Evolutionary conservation across 306 rosid genomes (phyloP).

Genomic region (Prunus davidiana): DNA sequence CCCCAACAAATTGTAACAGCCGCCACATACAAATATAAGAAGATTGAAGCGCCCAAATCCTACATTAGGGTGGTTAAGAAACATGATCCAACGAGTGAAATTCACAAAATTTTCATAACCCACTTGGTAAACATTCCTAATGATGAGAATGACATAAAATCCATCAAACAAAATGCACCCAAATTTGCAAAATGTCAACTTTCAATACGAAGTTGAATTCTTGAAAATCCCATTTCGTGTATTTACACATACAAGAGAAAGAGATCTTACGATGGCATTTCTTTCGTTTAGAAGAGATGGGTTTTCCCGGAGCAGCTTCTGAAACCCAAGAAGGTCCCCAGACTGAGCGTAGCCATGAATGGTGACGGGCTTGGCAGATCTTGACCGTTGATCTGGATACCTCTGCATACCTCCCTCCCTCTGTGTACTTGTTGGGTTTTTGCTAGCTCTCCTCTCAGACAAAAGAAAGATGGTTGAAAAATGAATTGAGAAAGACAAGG

Average conservation of each 20-base stretch:
- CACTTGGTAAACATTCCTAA: not conserved
- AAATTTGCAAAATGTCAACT: not conserved
- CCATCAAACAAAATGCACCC: not conserved
- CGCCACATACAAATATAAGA: not conserved
- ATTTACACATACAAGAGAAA: not conserved
- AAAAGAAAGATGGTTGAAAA: conserved; percentile 7
- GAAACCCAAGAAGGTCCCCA: conserved; percentile 69
- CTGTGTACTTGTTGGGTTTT: not conserved
- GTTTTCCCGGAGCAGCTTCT: conserved; percentile 67
- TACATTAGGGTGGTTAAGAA: not conserved
- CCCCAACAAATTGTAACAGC: not conserved
- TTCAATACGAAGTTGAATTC: not conserved
- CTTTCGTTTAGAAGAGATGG: conserved; percentile 76
- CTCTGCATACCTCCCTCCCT: conserved; percentile 43
- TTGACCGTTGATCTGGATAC: conserved; percentile 60
- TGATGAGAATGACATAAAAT: not conserved
- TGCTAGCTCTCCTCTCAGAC: not conserved
- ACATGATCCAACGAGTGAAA: not conserved
- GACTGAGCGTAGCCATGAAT: conserved; percentile 71
- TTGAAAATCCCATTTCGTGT: not conserved
- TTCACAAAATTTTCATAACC: not conserved
- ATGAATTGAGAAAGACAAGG: not conserved
- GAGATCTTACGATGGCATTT: conserved; percentile 74
- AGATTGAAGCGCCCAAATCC: not conserved
- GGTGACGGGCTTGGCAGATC: conserved; percentile 69